Conservation (phyloP, 2,329 filamentous ascomycete genomes). For the Knufia fluminis region DNA sequence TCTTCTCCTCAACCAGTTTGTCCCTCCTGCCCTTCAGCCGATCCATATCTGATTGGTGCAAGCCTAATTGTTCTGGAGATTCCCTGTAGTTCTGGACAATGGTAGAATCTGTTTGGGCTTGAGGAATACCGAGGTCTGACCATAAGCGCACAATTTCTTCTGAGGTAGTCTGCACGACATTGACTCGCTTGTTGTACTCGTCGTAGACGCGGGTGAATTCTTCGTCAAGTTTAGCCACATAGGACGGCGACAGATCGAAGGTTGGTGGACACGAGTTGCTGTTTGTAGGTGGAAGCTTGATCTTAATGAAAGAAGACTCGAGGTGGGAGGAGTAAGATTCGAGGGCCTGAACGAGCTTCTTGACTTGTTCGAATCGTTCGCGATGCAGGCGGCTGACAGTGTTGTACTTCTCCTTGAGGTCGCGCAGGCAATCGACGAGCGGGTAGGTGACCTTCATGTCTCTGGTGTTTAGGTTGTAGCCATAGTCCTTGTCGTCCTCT, state of each 20-base stretch:
- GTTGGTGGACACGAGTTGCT: slow-evolving; percentile 67
- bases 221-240: slow-evolving; percentile 74
- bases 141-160: slow-evolving; percentile 89
- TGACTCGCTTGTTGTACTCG: slow-evolving; percentile 80
- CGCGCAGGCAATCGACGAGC: slow-evolving; percentile 66
- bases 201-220: slow-evolving; percentile 95
- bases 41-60: slow-evolving; percentile 77
- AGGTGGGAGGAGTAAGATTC: slow-evolving; percentile 95
- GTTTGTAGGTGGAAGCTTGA: slow-evolving; percentile 73
- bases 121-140: slow-evolving; percentile 89
- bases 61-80: slow-evolving; percentile 82
- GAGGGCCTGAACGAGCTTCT: slow-evolving; percentile 86
- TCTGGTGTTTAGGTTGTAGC: slow-evolving; percentile 56
- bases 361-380: slow-evolving; percentile 90
- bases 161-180: slow-evolving; percentile 61
- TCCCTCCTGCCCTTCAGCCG: slow-evolving; percentile 67
- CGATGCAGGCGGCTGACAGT: slow-evolving; percentile 73
- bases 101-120: slow-evolving; percentile 77
- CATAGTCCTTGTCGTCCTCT: slow-evolving; percentile 60
- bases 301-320: slow-evolving; percentile 75
- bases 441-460: slow-evolving; percentile 74
- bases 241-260: slow-evolving; percentile 87
- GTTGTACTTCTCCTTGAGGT: slow-evolving; percentile 75
- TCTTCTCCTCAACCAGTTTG: slow-evolving; percentile 81
- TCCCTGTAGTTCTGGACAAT: slow-evolving; percentile 88